Evolutionary conservation across 139 green algal genomes (phyloP), one percentile per base, ranked within the genome.

Genomic region (Helicosporidium sp.): DNA sequence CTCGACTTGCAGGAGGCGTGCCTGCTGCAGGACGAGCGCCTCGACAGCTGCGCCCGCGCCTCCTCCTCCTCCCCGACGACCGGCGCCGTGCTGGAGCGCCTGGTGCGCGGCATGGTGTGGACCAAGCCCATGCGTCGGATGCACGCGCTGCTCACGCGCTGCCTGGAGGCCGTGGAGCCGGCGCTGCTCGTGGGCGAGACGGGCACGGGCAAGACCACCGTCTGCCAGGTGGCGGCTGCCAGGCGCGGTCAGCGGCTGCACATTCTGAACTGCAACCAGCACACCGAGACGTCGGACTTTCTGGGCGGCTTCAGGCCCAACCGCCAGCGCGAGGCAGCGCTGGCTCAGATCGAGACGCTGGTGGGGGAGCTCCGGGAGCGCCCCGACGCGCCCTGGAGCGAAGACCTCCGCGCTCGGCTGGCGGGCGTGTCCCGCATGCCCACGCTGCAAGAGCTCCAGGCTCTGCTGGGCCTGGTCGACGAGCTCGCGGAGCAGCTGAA

Each of bases 241-340:
- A 73, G 90, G 54, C 55, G 70, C 5, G 68, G 62, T 24, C 82
- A 87, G 62, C 54, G 51, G 16, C 69, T 99, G 51, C 78, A 84
- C 49, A 91, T 93, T 34, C 55, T 97, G 57, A 97, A 97, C 68
- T 97, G 90, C 75, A 93, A 96, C 69, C 82, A 95, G 66, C 85
- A 96, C 76, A 96, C 90, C 4, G 90, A 99, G 66, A 82, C 85
- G 5, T 80, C 75, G 0, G 90, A 99, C 74, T 93, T 99, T 54
- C 57, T 99, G 42, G 90, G 90, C 22, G 82, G 87, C 7, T 96
- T 86, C 57, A 46, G 87, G 6, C 87, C 87, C 20, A 69, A 69
- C 49, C 44, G 52, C n/a, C n/a, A n/a, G n/a, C n/a, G n/a, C n/a
- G n/a, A n/a, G n/a, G n/a, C n/a, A n/a, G n/a, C n/a, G n/a, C n/a